Base-by-base conservation (phyloP, 2,329 filamentous ascomycete genomes). In the Diaporthe capsici region DNA sequence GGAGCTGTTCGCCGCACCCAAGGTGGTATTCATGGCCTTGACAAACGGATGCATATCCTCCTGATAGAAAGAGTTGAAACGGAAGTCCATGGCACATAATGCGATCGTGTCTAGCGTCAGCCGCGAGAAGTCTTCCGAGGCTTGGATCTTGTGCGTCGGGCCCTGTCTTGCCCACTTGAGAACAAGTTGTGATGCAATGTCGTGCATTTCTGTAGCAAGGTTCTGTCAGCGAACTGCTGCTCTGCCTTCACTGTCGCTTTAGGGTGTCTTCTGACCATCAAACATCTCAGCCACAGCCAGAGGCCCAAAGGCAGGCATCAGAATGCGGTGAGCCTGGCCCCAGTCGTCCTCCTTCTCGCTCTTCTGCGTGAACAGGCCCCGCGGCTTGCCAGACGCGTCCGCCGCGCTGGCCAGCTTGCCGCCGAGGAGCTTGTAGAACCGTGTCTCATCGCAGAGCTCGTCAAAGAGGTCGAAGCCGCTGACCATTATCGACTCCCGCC, bases 1-100 rank as follows among this genome's bases (percentile, higher is more conserved):
- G 42, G 90, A 87, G 10, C 83, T 84, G 39, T 88, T 90, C 8
- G 87, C 89, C 76, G 92, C 91, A 13, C 82, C 80, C 1, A 95
- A 84, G 71, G 93, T 90, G n/a, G 87, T 87, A 1, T 87, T 86
- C 93, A 95, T 94, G 47, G 92, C 90, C 55, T 87, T 82, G 55
- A 95, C 87, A 78, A 95, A 95, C 0, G 93, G 93, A 78, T 95
- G 94, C 81, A 93, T 85, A 4, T 91, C 86, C 15, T 94, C 89
- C 37, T 87, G 87, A 81, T 95, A 95, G 83, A 92, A 95, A 0
- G 90, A 92, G 83, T 95, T 95, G 87, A 95, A 95, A 22, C 93
- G 91, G 75, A 88, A 93, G 55, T 90, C 90, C 91, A 94, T 93
- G 20, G 90, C 86, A 81, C 92, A 93, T 2, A 95, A 87, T 1